phyloP scores from a whole-genome alignment of 2,329 filamentous ascomycete genomes.

The Botrytis sinoallii region DNA sequence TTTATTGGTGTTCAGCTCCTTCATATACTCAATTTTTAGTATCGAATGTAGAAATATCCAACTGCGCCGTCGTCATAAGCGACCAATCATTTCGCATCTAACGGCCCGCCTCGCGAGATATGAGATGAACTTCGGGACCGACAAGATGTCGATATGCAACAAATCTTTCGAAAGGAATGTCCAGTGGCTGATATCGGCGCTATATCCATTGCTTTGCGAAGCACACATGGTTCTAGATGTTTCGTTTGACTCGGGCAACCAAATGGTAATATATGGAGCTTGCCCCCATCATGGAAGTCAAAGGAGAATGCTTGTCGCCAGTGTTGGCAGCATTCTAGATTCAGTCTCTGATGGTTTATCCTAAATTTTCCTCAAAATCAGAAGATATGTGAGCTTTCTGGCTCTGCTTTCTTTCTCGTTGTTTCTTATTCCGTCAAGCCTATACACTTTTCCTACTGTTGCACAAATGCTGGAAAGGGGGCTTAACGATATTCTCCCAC shows the following conservation, averaged over 20 bases:
- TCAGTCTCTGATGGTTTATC: neutral
- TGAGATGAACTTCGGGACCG: slow-evolving; percentile 6
- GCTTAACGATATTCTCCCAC: neutral
- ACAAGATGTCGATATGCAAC: slow-evolving; percentile 15
- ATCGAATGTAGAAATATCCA: neutral
- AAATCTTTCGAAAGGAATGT: neutral
- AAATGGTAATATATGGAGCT: neutral
- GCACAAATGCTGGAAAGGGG: neutral
- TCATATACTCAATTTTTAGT: neutral
- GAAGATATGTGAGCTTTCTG: neutral
- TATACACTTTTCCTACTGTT: neutral
- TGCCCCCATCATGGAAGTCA: neutral
- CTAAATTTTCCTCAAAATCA: neutral
- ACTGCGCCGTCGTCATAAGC: neutral
- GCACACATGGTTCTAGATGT: neutral
- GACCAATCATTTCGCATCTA: slow-evolving; percentile 5
- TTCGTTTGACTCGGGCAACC: neutral
- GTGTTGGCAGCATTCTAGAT: neutral
- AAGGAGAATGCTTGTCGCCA: neutral
- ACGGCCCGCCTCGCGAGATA: neutral
- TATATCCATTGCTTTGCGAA: neutral
- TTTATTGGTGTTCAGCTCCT: slow-evolving; percentile 1
- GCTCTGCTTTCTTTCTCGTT: no score
- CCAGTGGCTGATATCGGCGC: neutral
- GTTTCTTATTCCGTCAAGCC: neutral